Evolutionary conservation across 2,329 filamentous ascomycete species (phyloP).

Genomic region (Hypoxylon sp.): DNA sequence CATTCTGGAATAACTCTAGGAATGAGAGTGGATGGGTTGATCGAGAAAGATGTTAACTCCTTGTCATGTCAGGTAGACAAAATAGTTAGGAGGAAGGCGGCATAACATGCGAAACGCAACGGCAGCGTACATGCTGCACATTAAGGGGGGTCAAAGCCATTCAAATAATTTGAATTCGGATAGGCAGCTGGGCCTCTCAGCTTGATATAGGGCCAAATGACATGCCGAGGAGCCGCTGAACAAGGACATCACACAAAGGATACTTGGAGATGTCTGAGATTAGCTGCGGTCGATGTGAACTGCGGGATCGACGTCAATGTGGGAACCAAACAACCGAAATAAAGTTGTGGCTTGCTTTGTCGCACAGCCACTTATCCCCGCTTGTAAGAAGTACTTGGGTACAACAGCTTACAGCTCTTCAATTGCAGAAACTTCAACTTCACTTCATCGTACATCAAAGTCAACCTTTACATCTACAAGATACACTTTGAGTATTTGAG

Average conservation of each 20-base stretch:
- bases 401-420: no score
- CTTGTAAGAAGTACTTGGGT: no score
- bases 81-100: constrained; percentile 26
- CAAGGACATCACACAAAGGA: constrained; percentile 12
- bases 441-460: constrained; percentile 8
- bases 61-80: no score
- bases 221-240: constrained; percentile 13
- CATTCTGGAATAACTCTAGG: neutral
- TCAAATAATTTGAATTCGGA: neutral
- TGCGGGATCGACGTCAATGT: constrained; percentile 27
- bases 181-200: neutral
- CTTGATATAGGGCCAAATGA: neutral
- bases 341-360: constrained; percentile 31
- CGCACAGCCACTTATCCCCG: constrained; percentile 25
- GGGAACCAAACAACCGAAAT: constrained; percentile 15
- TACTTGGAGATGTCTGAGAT: constrained; percentile 23
- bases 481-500: no score
- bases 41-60: no score
- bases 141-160: constrained; percentile 1
- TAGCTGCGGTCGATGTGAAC: constrained; percentile 28
- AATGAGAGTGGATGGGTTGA: no score
- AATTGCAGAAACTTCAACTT: no score
- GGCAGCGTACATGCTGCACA: constrained; percentile 25
- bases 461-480: no score
- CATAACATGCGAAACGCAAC: constrained; percentile 27